Conservation (phyloP, 192 early-diverging fungal species). For the Pecoramyces ruminantium region DNA sequence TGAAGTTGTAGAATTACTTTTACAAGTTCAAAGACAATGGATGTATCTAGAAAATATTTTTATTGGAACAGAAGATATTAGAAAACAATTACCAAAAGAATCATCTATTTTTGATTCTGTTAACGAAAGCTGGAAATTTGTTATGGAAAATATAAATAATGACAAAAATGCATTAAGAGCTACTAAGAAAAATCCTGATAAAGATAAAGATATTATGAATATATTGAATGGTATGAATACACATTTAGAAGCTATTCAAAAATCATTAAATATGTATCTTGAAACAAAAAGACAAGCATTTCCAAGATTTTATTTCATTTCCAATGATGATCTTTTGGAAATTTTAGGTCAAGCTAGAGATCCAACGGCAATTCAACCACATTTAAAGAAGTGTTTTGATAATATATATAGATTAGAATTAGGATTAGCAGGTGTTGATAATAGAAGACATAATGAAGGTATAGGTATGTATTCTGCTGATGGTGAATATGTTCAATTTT, state of each 20-base stretch:
- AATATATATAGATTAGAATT: neutral
- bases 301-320: neutral
- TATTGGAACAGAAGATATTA: neutral
- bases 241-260: neutral
- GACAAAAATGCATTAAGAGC: neutral
- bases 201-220: neutral
- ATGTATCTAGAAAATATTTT: neutral
- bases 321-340: neutral
- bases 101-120: neutral
- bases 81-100: neutral
- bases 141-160: neutral
- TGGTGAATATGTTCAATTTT: constrained; percentile 42
- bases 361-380: neutral
- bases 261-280: neutral
- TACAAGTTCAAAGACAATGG: neutral
- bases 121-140: neutral
- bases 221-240: neutral
- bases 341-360: neutral
- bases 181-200: neutral
- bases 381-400: neutral
- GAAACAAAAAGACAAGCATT: neutral
- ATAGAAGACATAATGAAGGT: constrained; percentile 27
- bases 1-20: neutral
- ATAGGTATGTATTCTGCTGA: constrained; percentile 41
- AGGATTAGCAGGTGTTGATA: constrained; percentile 22